Evolutionary conservation across 495 filamentous ascomycete genomes (phyloP).

Genomic region (Symbiotaphrina buchneri): DNA sequence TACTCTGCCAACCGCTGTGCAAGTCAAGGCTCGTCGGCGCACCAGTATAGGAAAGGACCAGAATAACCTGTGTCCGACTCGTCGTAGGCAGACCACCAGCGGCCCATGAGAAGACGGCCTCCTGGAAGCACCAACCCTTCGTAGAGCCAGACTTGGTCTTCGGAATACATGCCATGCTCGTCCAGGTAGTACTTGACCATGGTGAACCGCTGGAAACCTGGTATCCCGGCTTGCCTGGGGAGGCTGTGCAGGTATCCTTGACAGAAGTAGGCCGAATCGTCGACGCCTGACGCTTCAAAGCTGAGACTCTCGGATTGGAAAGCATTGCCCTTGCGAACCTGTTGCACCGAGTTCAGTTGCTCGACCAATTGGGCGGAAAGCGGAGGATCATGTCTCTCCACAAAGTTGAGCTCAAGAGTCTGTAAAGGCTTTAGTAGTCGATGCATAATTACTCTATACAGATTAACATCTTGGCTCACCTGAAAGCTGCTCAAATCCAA

Average conservation of each 20-base stretch:
- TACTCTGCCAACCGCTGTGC: too few species aligned
- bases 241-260: not conserved
- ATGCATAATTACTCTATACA: too few species aligned
- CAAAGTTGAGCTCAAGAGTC: too few species aligned
- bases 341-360: too few species aligned
- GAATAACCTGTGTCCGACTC: conserved; percentile 1
- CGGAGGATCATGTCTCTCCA: too few species aligned
- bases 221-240: conserved; percentile 2
- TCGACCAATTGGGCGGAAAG: too few species aligned
- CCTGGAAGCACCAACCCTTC: conserved; percentile 5
- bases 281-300: not conserved
- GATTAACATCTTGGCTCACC: too few species aligned
- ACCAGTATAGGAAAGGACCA: conserved; percentile 5
- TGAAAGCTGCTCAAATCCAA: too few species aligned
- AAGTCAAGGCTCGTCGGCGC: too few species aligned
- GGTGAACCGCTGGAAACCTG: conserved; percentile 3
- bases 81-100: conserved; percentile 3
- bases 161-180: not conserved
- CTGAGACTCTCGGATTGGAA: not conserved
- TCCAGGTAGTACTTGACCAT: conserved; percentile 4
- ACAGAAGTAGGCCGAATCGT: not conserved
- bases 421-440: too few species aligned
- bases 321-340: too few species aligned
- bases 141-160: conserved; percentile 3
- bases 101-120: conserved; percentile 3